Conservation (phyloP, 192 early-diverging fungal genomes). For the Rhizoclosmatium globosum region DNA sequence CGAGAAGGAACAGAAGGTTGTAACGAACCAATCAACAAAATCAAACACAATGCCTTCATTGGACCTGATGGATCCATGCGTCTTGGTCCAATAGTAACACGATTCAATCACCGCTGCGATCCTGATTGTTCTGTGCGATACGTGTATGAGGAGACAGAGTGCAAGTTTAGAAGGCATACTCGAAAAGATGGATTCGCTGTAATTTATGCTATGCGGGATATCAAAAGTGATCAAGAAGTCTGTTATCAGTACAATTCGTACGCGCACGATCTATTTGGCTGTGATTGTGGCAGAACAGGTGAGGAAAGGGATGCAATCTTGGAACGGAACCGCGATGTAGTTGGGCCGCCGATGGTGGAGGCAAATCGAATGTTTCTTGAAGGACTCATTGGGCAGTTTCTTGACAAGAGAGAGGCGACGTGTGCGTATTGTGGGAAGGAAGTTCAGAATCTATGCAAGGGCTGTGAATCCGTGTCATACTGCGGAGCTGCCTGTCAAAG, state of each 20-base stretch:
- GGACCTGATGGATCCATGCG: conserved; percentile 20
- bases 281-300: not conserved
- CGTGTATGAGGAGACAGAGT: conserved; percentile 14
- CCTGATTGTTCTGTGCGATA: conserved; percentile 19
- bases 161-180: not conserved
- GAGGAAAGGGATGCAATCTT: not conserved
- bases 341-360: conserved; percentile 27
- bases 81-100: conserved; percentile 25
- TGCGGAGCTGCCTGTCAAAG: conserved; percentile 5
- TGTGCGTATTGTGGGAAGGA: conserved; percentile 65
- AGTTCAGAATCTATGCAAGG: conserved; percentile 66
- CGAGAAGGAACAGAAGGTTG: not conserved
- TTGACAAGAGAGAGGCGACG: conserved; percentile 61
- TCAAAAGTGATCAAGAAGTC: conserved; percentile 9
- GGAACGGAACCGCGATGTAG: not conserved
- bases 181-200: conserved; percentile 31
- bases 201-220: conserved; percentile 18
- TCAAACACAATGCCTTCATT: conserved; percentile 25
- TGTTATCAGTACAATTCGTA: conserved; percentile 37
- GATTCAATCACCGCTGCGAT: conserved; percentile 35
- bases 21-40: conserved; percentile 5
- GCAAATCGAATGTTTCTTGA: conserved; percentile 27
- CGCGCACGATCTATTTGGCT: conserved; percentile 22
- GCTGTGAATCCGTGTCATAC: conserved; percentile 30
- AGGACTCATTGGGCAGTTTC: conserved; percentile 29